Percentiles rank a stretch among this genome's conserved stretches.
Evolutionary conservation across 2,329 filamentous ascomycete genomes (phyloP).

Genomic region (Aspergillus sp.): DNA sequence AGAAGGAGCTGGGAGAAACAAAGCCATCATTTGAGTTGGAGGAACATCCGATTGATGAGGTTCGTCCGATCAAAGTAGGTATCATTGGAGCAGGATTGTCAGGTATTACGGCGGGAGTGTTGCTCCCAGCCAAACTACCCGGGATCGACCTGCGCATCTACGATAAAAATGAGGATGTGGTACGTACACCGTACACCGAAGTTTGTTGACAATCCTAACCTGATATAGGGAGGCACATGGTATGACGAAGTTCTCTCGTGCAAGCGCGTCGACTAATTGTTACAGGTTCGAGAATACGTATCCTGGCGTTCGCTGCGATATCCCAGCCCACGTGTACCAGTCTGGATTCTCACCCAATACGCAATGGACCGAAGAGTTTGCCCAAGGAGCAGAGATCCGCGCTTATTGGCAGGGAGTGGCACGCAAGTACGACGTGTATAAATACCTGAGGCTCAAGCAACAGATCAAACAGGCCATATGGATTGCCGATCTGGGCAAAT

Average conservation of each 20-base stretch:
- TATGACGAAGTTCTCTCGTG: conserved; percentile 7
- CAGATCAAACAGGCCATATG: conserved; percentile 58
- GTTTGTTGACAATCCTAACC: not conserved
- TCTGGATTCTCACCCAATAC: conserved; percentile 66
- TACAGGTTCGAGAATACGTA: conserved; percentile 50
- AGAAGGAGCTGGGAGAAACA: conserved; percentile 2
- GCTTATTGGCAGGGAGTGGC: conserved; percentile 66
- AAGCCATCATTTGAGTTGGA: conserved; percentile 35
- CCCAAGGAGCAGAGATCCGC: conserved; percentile 64
- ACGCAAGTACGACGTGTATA: conserved; percentile 63
- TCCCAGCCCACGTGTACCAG: conserved; percentile 70
- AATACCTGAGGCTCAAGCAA: conserved; percentile 55
- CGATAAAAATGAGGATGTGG: conserved; percentile 67
- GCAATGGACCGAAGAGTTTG: conserved; percentile 68
- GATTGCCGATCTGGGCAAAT: conserved; percentile 53
- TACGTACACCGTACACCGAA: conserved; percentile 39
- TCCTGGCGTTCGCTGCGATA: conserved; percentile 66
- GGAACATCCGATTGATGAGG: conserved; percentile 50
- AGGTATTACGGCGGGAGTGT: conserved; percentile 62
- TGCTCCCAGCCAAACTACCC: conserved; percentile 69
- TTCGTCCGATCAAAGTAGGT: conserved; percentile 53
- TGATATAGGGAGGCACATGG: conserved; percentile 47
- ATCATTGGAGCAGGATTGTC: conserved; percentile 65
- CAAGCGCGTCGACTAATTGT: not conserved
- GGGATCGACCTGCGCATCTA: conserved; percentile 64